Conservation (phyloP, 768 basidiomycete species). For the Tricholoma furcatifolium region DNA sequence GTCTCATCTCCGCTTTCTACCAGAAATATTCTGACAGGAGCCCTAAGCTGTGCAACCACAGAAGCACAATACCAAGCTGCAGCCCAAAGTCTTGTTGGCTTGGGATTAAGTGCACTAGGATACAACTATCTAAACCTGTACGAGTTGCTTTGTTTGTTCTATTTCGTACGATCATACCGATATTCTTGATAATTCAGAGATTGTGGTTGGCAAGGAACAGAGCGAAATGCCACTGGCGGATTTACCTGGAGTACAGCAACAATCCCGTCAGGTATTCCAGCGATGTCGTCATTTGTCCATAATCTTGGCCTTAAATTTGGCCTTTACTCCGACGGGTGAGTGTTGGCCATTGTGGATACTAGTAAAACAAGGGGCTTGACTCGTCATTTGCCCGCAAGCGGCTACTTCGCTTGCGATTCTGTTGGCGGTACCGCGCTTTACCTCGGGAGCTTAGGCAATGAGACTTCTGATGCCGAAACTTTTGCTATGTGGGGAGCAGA, state of each 20-base stretch:
- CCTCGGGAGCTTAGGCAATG: constrained; percentile 44
- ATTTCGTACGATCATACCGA: not conserved
- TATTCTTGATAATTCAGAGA: constrained; percentile 28
- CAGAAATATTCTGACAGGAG: not conserved
- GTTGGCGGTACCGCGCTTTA: constrained; percentile 43
- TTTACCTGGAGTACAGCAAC: constrained; percentile 44
- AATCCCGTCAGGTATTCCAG: constrained; percentile 37
- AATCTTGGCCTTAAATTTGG: constrained; percentile 56
- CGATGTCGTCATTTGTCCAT: constrained; percentile 36
- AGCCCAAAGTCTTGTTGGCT: constrained; percentile 36
- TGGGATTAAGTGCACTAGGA: constrained; percentile 36
- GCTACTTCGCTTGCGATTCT: constrained; percentile 43
- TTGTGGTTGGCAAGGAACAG: constrained; percentile 50
- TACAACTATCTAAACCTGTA: constrained; percentile 46
- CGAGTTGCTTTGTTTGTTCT: not conserved
- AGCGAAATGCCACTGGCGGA: constrained; percentile 36
- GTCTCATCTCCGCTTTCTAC: constrained; percentile 11
- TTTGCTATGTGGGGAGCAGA: constrained; percentile 52
- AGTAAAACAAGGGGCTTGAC: not conserved
- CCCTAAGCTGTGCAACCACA: constrained; percentile 37
- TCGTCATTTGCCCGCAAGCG: constrained; percentile 19
- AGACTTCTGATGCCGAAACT: constrained; percentile 43
- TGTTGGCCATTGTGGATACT: not conserved
- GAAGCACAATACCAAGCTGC: constrained; percentile 39
- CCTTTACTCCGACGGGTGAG: constrained; percentile 53